Evolutionary conservation across 352 stramenopile genomes (phyloP), one percentile per base, ranked within the genome.

Genomic region (Hyphochytrium catenoides): DNA sequence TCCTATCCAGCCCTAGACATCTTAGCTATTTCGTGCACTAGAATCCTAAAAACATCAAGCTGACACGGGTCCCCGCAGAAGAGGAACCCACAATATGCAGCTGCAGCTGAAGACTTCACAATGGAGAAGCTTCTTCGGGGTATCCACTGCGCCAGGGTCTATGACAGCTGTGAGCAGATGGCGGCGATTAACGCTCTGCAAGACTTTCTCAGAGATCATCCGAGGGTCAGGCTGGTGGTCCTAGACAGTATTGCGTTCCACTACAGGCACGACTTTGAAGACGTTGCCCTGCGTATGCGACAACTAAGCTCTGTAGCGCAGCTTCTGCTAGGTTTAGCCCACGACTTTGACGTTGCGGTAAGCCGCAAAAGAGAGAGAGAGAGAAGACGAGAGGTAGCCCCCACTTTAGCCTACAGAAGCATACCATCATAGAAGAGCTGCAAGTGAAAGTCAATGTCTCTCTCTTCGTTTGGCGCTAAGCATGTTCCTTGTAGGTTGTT

Each of bases 171-270:
- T 7, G 12, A 6, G n/a, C 36, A 19, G 31, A 36, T 12, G 19
- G 12, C 12, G 11, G 18, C 1, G 3, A 34, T 44, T 8, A 3
- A 30, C 39, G 38, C 34, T 47, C 45, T 44, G 36, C 21, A 53
- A 36, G 12, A 32, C 39, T 21, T 18, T 43, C 4, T 43, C n/a
- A n/a, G n/a, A n/a, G n/a, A n/a, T n/a, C n/a, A n/a, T n/a, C n/a
- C n/a, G n/a, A n/a, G 84, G 47, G 68, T 88, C 29, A 72, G 74
- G 31, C 44, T 93, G 11, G 19, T 95, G 6, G 57, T 94, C 2
- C 40, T 95, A n/a, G 84, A 95, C 41, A 89, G 64, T 16, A 54
- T 94, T 14, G 75, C 84, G 9, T 95, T 94, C 57, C 84, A 93
- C 48, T 91, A 88, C 52, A 62, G 84, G 7, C 71, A 87, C 30